Evolutionary conservation across 768 basidiomycete genomes (phyloP).

Genomic region (Pleurotus djamor): DNA sequence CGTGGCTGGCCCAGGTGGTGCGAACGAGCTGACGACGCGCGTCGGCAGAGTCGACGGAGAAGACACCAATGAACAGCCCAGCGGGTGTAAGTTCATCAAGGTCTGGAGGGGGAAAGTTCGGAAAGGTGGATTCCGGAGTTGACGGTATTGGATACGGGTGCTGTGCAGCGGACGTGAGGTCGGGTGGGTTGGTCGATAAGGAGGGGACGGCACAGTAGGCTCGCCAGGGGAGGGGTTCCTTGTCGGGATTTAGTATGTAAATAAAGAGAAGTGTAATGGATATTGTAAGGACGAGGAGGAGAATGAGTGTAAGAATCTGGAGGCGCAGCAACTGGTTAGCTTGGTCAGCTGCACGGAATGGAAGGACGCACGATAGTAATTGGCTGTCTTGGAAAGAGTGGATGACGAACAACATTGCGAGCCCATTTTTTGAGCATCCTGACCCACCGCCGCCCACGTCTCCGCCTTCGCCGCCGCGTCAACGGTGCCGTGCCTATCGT

Average conservation of each 20-base stretch:
- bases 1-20: slow-evolving; percentile 87
- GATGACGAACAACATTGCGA: slow-evolving; percentile 61
- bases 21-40: slow-evolving; percentile 87
- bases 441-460: slow-evolving; percentile 41
- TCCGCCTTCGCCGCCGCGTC: slow-evolving; percentile 46
- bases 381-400: slow-evolving; percentile 77
- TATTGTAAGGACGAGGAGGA: slow-evolving; percentile 79
- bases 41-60: slow-evolving; percentile 81
- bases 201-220: slow-evolving; percentile 83
- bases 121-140: slow-evolving; percentile 24
- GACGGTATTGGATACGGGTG: slow-evolving; percentile 36
- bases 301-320: slow-evolving; percentile 67
- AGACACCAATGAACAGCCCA: slow-evolving; percentile 86
- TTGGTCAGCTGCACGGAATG: slow-evolving; percentile 1
- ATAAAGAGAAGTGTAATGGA: slow-evolving; percentile 85
- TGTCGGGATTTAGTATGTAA: slow-evolving; percentile 94
- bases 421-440: slow-evolving; percentile 54
- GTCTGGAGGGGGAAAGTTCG: slow-evolving; percentile 68
- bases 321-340: slow-evolving; percentile 6
- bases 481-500: slow-evolving; percentile 15
- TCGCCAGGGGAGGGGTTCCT: slow-evolving; percentile 91
- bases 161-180: slow-evolving; percentile 32
- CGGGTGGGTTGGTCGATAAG: slow-evolving; percentile 38
- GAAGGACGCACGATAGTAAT: slow-evolving; percentile 66
- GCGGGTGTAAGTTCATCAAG: slow-evolving; percentile 78